These are phyloP conservation scores for Corchorus capsularis DNA, from an alignment of 345 rosid species.

Conservation along the genomic window DNA sequence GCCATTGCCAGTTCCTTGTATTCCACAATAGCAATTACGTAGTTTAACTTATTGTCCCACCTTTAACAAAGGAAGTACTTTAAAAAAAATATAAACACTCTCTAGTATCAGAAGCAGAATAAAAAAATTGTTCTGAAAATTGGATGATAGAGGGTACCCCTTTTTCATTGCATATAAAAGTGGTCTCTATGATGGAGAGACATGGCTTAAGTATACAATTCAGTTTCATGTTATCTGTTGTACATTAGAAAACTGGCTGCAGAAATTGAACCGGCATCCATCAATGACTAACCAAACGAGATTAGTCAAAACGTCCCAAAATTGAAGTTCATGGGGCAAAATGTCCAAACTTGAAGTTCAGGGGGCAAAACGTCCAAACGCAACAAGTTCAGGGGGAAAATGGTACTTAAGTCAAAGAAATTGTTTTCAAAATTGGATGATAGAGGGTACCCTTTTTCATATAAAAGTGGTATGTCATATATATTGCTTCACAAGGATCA, in stretches of 20 bases:
- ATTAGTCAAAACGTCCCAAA: too few species aligned
- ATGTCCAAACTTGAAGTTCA: too few species aligned
- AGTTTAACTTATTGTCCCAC: constrained; percentile 75
- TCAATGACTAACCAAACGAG: constrained; percentile 73
- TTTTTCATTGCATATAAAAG: constrained; percentile 85
- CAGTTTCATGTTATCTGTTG: background rate
- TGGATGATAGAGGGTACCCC: constrained; percentile 51
- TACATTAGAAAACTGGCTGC: background rate
- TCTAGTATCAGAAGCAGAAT: constrained; percentile 8
- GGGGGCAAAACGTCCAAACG: too few species aligned
- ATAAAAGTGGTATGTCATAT: too few species aligned
- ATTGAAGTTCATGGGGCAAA: too few species aligned
- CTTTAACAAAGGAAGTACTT: constrained; percentile 35
- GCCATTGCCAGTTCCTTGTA: constrained; percentile 95
- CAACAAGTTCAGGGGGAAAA: too few species aligned
- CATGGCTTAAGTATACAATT: background rate
- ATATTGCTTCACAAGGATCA: too few species aligned
- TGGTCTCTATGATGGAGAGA: constrained; percentile 30
- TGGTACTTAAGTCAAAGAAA: too few species aligned
- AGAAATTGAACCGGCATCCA: background rate
- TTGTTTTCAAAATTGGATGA: too few species aligned
- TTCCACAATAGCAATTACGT: constrained; percentile 74
- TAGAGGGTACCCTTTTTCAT: too few species aligned
- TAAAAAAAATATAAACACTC: background rate
- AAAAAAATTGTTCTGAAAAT: constrained; percentile 13